Conservation (phyloP, 2,329 filamentous ascomycete genomes). For the Tolypocladium cylindrosporum region DNA sequence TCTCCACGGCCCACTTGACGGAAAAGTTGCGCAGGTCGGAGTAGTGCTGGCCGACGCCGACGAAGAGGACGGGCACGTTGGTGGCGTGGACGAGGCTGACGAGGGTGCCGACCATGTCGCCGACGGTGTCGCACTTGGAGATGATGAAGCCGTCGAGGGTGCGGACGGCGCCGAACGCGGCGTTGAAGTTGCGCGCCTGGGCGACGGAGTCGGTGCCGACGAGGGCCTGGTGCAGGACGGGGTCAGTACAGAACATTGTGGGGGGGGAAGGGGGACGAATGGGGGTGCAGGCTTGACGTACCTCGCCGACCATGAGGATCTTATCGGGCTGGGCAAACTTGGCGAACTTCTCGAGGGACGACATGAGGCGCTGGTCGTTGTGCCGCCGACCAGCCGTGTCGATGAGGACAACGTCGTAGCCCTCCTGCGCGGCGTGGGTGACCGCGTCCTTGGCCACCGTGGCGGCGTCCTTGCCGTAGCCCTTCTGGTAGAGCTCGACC, state of each 20-base stretch:
- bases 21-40: constrained; percentile 58
- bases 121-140: constrained; percentile 96
- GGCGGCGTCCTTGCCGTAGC: constrained; percentile 95
- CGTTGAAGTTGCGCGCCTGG: constrained; percentile 93
- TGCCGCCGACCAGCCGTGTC: constrained; percentile 92
- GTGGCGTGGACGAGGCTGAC: constrained; percentile 98
- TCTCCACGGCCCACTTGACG: constrained; percentile 61
- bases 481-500: constrained; percentile 91
- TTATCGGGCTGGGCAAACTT: constrained; percentile 95
- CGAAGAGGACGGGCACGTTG: constrained; percentile 88
- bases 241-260: neutral
- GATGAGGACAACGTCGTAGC: constrained; percentile 89
- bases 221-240: constrained; percentile 46
- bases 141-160: constrained; percentile 95
- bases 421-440: constrained; percentile 60
- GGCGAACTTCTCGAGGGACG: constrained; percentile 90
- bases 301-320: constrained; percentile 84
- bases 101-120: constrained; percentile 94
- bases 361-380: constrained; percentile 95
- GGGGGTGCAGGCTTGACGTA: constrained; percentile 12
- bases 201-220: constrained; percentile 93
- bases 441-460: constrained; percentile 93
- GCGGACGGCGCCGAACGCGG: constrained; percentile 72
- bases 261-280: too few relatives aligned
- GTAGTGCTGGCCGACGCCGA: constrained; percentile 65